Evolutionary conservation across 176 grass and related monocot genomes (phyloP).

Genomic region (Juncus effusus): DNA sequence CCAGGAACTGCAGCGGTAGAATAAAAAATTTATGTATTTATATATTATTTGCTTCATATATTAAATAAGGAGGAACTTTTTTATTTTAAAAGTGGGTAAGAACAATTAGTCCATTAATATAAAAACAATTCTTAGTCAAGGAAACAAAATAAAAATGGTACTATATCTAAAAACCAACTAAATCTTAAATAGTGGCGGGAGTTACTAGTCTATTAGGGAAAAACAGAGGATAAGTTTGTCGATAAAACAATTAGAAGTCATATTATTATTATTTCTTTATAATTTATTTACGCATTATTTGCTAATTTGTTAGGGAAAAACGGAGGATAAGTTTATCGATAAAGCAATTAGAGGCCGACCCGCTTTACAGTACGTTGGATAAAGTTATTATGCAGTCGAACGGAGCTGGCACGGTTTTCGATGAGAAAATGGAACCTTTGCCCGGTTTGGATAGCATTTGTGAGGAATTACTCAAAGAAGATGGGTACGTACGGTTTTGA

Average conservation of each 20-base stretch:
- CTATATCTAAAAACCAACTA: too few species aligned
- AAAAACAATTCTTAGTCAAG: too few species aligned
- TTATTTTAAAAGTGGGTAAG: too few species aligned
- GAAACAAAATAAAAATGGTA: too few species aligned
- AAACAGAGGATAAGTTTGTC: conserved; percentile 85
- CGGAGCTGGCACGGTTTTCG: conserved; percentile 8
- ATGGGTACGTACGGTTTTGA: conserved; percentile 52
- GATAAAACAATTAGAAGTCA: conserved; percentile 73
- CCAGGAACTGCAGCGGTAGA: too few species aligned
- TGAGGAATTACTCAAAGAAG: conserved; percentile 80
- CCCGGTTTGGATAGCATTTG: conserved; percentile 86
- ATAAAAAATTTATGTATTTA: too few species aligned
- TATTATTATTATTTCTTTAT: neutral
- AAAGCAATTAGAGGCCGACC: conserved; percentile 90
- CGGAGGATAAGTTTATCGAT: conserved; percentile 85
- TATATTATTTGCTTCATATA: too few species aligned
- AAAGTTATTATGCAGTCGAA: conserved; percentile 78
- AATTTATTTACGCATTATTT: neutral
- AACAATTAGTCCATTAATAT: too few species aligned
- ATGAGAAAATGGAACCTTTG: conserved; percentile 64
- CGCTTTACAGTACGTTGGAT: conserved; percentile 80
- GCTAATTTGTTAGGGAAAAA: conserved; percentile 46
- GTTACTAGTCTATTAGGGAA: conserved; percentile 33
- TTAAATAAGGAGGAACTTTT: too few species aligned
- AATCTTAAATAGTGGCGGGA: too few species aligned